Base-by-base conservation (phyloP, 1,139 yeast genomes). In the Pichia sp. region DNA sequence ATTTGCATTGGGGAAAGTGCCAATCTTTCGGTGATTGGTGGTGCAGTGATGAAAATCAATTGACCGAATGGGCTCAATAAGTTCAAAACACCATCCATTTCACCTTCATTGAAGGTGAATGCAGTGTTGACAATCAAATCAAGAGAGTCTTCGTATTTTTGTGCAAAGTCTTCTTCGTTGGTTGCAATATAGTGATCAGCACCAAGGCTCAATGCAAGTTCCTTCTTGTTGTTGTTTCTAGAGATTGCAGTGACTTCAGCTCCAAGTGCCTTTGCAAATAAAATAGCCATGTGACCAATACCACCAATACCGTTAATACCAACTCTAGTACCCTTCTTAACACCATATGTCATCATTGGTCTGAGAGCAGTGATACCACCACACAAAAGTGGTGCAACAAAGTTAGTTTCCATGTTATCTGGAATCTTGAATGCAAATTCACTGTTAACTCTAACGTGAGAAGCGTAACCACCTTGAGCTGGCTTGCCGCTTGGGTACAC, bases 311-410 rank as follows among this genome's bases (percentile, higher is more conserved):
- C 78, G 43, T 66, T 55, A 42, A 74, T 60, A 41, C 72, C 78
- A 33, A 74, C 75, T 34, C 58, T 63, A 35, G 58, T 58, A 32
- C 69, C 65, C 23, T 48, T 44, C 13, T 35, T 47, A 29, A 48
- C 50, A 30, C 71, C 74, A 34, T 64, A 65, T 24, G 64, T 65
- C 38, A 45, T 55, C 44, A 76, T 53, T 25, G 84, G 84, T 17
- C 73, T 63, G 52, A 61, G 75, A 3, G 69, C 75, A 19, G 84
- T 77, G 45, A 74, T 63, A 40, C 84, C 84, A 38, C 77, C 83
- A 59, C 84, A 77, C 62, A 77, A 58, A 49, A 77, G 62, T 15
- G 83, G 82, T 23, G 80, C 81, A 32, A 75, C 82, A 31, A 58
- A 47, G 30, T 57, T 59, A 11, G 67, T 51, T 16, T 60, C 60